Percentiles rank a stretch among this genome's conserved stretches.
These are phyloP conservation scores for Ganoderma leucocontextum DNA, from an alignment of 1,284 basidiomycete genomes.

Conservation along the genomic window DNA sequence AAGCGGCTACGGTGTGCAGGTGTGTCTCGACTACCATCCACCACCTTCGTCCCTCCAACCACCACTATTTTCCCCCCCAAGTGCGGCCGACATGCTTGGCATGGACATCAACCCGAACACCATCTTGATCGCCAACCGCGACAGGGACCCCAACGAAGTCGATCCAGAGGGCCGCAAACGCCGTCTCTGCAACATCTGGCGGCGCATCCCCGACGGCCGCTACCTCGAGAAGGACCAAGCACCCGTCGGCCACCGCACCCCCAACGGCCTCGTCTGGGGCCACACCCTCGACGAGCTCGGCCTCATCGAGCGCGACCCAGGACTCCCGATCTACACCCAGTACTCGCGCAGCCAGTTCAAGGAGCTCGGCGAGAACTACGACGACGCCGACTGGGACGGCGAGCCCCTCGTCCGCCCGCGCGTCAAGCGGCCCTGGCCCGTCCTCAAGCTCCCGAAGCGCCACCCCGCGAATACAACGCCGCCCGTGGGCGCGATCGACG, in stretches of 20 bases:
- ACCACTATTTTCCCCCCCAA: neutral
- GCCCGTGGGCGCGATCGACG: constrained; percentile 24
- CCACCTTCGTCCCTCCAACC: neutral
- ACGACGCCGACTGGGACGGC: constrained; percentile 29
- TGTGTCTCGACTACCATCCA: neutral
- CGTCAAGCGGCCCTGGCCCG: constrained; percentile 37
- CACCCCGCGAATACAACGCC: constrained; percentile 8
- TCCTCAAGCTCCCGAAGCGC: constrained; percentile 32
- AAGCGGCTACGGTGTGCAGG: neutral
- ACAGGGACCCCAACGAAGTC: neutral
- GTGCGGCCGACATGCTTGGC: neutral
- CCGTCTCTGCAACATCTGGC: constrained; percentile 30
- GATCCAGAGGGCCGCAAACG: constrained; percentile 19
- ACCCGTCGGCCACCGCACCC: constrained; percentile 39
- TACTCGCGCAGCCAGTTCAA: constrained; percentile 48
- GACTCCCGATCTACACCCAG: constrained; percentile 36
- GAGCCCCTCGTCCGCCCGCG: constrained; percentile 33
- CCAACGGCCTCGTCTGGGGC: constrained; percentile 46
- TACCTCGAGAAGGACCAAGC: constrained; percentile 35
- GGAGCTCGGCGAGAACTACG: constrained; percentile 42
- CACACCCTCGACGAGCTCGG: constrained; percentile 42
- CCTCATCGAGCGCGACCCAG: constrained; percentile 41
- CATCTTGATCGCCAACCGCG: neutral
- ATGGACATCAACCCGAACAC: constrained; percentile 1
- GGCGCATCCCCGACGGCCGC: constrained; percentile 38